A percentile compares a stretch with the other conserved stretches of the same genome.
phyloP scores from a whole-genome alignment of 2,329 filamentous ascomycete species.

The Ceratocystis cubensis region DNA sequence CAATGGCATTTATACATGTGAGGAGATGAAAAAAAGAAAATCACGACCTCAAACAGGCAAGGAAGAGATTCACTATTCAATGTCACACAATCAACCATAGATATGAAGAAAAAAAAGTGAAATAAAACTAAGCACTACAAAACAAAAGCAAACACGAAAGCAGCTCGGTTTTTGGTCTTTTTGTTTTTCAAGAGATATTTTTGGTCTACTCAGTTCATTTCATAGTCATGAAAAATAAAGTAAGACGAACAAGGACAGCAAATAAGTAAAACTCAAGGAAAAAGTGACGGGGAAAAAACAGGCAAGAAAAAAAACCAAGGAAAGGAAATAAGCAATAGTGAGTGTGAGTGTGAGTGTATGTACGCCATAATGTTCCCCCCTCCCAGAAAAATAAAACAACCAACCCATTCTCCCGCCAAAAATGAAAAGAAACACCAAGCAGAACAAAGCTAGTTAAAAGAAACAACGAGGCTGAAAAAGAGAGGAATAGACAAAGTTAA shows the following conservation, averaged over 20 bases:
- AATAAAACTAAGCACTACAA: background rate
- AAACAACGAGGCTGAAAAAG: background rate
- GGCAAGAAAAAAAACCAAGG: background rate
- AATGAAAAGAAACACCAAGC: constrained; percentile 6
- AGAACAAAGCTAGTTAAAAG: background rate
- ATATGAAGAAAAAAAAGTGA: background rate
- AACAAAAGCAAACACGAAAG: background rate
- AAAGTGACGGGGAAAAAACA: background rate
- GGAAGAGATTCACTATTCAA: background rate
- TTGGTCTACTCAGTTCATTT: background rate
- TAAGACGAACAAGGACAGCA: no score
- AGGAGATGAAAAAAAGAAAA: background rate
- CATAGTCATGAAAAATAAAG: background rate
- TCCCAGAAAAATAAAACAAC: constrained; percentile 2
- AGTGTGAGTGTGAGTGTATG: background rate
- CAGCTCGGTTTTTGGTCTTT: background rate
- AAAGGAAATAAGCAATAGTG: background rate
- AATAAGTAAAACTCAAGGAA: background rate
- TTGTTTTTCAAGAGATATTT: background rate
- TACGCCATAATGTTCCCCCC: background rate
- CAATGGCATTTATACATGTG: background rate
- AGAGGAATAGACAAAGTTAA: constrained; percentile 12
- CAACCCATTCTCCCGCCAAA: constrained; percentile 1
- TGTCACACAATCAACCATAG: background rate
- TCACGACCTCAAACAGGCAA: background rate